Evolutionary conservation across 176 grass and related monocot genomes (phyloP).

Genomic region (Melocanna baccifera): DNA sequence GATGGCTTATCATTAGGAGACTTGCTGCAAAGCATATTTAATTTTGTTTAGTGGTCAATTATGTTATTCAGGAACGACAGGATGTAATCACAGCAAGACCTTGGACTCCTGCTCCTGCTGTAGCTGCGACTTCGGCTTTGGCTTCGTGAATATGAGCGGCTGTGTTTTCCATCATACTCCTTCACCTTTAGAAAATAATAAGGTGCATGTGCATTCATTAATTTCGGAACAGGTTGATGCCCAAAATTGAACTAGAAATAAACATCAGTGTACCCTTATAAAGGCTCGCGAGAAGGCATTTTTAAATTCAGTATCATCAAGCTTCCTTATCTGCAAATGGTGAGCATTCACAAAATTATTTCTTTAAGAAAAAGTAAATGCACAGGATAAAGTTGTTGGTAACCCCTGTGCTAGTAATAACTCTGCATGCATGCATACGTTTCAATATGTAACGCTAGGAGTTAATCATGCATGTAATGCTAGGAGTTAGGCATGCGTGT

Average conservation of each 20-base stretch:
- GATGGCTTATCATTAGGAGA: slow-evolving; percentile 39
- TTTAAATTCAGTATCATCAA: slow-evolving; percentile 81
- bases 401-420: no score
- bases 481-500: no score
- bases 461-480: no score
- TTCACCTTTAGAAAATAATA: slow-evolving; percentile 46
- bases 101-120: slow-evolving; percentile 45
- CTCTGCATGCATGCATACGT: no score
- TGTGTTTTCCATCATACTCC: slow-evolving; percentile 51
- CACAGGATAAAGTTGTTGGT: background rate
- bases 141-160: slow-evolving; percentile 34
- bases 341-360: slow-evolving; percentile 2
- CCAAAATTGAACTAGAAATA: background rate
- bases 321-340: slow-evolving; percentile 65
- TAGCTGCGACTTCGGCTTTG: slow-evolving; percentile 46
- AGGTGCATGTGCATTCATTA: background rate
- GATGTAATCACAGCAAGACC: slow-evolving; percentile 21
- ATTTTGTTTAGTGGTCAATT: background rate
- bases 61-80: background rate
- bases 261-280: slow-evolving; percentile 55
- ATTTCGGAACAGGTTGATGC: background rate
- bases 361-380: background rate
- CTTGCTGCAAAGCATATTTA: slow-evolving; percentile 36
- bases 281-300: slow-evolving; percentile 77
- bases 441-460: no score